phyloP scores from a whole-genome alignment of 2,329 filamentous ascomycete genomes.

The Diaporthe citriasiana region DNA sequence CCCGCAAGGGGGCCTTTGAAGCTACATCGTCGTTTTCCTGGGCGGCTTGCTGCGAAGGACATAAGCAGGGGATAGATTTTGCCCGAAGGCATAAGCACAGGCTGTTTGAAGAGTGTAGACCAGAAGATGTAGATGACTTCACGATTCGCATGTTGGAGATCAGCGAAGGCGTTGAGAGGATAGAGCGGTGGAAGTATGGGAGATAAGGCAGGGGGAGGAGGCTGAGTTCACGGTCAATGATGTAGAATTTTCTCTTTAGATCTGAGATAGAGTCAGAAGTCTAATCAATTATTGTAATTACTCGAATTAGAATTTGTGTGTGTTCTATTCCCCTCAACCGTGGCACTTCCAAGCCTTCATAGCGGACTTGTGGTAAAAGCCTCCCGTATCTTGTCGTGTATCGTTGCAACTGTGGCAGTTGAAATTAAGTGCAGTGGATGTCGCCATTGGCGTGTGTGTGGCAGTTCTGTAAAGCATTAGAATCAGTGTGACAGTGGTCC shows the following conservation, averaged over 20 bases:
- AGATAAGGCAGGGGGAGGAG: background rate
- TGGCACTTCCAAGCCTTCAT: too few relatives aligned
- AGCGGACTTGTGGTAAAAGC: background rate
- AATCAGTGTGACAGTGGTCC: too few relatives aligned
- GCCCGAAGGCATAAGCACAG: conserved; percentile 31
- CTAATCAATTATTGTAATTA: conserved; percentile 24
- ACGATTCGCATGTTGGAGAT: conserved; percentile 36
- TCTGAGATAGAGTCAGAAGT: background rate
- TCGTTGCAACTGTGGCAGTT: background rate
- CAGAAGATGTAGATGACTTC: conserved; percentile 43
- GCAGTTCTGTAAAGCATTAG: conserved; percentile 9
- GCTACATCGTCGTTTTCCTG: conserved; percentile 46
- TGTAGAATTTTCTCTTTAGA: background rate
- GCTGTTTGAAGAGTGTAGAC: conserved; percentile 37
- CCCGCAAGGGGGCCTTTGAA: conserved; percentile 45
- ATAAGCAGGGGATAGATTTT: conserved; percentile 33
- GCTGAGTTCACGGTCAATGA: background rate
- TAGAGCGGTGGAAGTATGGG: conserved; percentile 41
- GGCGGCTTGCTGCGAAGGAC: conserved; percentile 39
- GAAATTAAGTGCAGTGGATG: conserved; percentile 10
- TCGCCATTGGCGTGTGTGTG: conserved; percentile 12
- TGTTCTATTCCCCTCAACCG: background rate
- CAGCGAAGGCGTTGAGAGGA: conserved; percentile 38
- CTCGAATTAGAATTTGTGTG: background rate
- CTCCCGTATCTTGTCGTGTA: background rate